Conservation (phyloP, 768 basidiomycete genomes). For the Serendipita vermifera region DNA sequence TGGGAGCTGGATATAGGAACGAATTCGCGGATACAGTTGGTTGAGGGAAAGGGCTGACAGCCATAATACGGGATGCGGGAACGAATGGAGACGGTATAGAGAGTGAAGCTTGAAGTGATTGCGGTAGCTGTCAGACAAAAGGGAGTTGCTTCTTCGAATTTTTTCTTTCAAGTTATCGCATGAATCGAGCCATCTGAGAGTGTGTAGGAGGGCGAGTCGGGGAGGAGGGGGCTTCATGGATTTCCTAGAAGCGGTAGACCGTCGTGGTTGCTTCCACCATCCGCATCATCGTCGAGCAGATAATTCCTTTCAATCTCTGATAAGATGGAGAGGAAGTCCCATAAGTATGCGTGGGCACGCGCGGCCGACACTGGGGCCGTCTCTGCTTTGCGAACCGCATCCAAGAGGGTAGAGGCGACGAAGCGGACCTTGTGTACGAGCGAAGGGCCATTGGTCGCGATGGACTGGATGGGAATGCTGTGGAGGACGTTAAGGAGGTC, state of each 20-base stretch:
- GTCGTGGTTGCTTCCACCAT: constrained; percentile 9
- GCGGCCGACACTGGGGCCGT: constrained; percentile 69
- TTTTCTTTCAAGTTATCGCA: neutral
- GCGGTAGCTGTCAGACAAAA: neutral
- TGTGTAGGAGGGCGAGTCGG: neutral
- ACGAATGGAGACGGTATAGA: neutral
- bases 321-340: constrained; percentile 85
- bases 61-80: neutral
- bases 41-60: neutral
- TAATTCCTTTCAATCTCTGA: constrained; percentile 89
- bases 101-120: neutral
- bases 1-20: no score
- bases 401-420: constrained; percentile 79
- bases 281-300: constrained; percentile 24
- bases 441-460: constrained; percentile 77
- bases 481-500: constrained; percentile 79
- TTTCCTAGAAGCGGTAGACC: constrained; percentile 4
- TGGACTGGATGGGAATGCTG: constrained; percentile 84
- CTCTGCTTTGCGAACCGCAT: constrained; percentile 70
- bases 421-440: constrained; percentile 84
- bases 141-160: no score
- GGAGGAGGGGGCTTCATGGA: neutral
- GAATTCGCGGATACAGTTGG: neutral
- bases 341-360: constrained; percentile 75
- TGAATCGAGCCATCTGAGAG: no score